Conservation (phyloP, 441 rosid species). For the Melastoma candidum region DNA sequence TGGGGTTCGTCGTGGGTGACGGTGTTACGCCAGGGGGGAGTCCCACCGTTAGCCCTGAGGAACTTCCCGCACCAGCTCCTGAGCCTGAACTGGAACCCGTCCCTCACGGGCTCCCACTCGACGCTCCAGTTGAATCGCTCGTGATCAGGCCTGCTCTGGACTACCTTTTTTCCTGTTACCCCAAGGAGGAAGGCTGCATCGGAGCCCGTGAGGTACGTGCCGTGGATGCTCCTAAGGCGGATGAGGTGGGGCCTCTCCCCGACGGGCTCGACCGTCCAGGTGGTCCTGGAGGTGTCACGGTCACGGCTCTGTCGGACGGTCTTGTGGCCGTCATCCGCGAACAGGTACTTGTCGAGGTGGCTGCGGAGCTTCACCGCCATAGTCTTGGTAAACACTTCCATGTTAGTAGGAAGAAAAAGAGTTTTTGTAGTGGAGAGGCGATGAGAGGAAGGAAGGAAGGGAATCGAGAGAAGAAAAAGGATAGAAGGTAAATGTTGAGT, state of each 20-base stretch:
- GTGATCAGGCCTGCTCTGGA: conserved; percentile 27
- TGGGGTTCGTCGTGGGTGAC: conserved; percentile 59
- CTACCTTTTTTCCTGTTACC: conserved; percentile 53
- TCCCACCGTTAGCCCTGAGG: conserved; percentile 60
- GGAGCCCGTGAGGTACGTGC: conserved; percentile 44
- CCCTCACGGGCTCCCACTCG: conserved; percentile 49
- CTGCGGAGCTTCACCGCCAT: conserved; percentile 40
- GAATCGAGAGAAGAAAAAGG: too few relatives aligned
- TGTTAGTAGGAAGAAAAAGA: conserved; percentile 1
- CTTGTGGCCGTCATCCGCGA: conserved; percentile 41
- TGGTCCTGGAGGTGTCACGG: conserved; percentile 25
- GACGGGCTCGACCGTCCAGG: conserved; percentile 42
- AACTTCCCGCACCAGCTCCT: conserved; percentile 51
- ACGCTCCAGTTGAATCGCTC: conserved; percentile 23
- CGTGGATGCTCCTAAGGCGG: conserved; percentile 35
- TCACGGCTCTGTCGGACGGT: conserved; percentile 47
- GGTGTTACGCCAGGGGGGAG: conserved; percentile 65
- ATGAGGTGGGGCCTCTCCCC: conserved; percentile 24
- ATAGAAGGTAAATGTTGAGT: too few relatives aligned
- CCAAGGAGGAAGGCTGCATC: conserved; percentile 46
- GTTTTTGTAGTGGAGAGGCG: too few relatives aligned
- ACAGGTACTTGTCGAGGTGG: conserved; percentile 50
- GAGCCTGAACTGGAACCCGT: conserved; percentile 45
- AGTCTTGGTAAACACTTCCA: conserved; percentile 46
- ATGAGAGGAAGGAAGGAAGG: too few relatives aligned